phyloP scores from a whole-genome alignment of 371 early-diverging fungal genomes.

The Conidiobolus incongruus region DNA sequence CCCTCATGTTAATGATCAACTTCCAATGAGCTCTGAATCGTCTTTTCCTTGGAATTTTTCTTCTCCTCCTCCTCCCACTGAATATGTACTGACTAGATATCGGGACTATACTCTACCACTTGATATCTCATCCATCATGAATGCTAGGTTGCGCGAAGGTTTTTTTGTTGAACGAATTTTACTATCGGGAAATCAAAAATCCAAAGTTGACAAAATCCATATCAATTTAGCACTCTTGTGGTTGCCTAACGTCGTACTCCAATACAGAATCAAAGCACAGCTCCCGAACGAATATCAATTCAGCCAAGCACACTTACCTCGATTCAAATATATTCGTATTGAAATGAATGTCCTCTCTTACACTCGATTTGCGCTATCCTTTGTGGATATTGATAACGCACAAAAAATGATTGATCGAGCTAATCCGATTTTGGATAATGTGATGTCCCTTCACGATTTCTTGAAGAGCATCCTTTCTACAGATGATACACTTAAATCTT shows the following conservation, averaged over 20 bases:
- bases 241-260: slow-evolving; percentile 68
- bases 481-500: slow-evolving; percentile 30
- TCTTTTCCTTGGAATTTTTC: slow-evolving; percentile 77
- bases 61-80: slow-evolving; percentile 46
- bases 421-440: slow-evolving; percentile 31
- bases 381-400: slow-evolving; percentile 21
- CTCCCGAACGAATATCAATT: slow-evolving; percentile 6
- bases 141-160: slow-evolving; percentile 60
- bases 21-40: slow-evolving; percentile 9
- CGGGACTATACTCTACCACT: slow-evolving; percentile 43
- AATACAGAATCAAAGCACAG: slow-evolving; percentile 49
- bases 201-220: slow-evolving; percentile 20
- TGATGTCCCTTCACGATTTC: slow-evolving; percentile 32
- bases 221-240: slow-evolving; percentile 44
- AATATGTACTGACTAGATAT: slow-evolving; percentile 47
- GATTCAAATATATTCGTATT: slow-evolving; percentile 17
- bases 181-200: slow-evolving; percentile 11
- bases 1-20: slow-evolving; percentile 8
- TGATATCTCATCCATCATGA: slow-evolving; percentile 37
- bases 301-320: background rate
- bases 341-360: slow-evolving; percentile 37
- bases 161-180: slow-evolving; percentile 33
- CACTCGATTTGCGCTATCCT: slow-evolving; percentile 26
- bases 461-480: slow-evolving; percentile 36
- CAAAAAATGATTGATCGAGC: slow-evolving; percentile 15